A percentile compares a stretch with the other conserved stretches of the same genome.
Evolutionary conservation across 2,329 filamentous ascomycete species (phyloP).

Genomic region (Dryadomyces quercivorus): DNA sequence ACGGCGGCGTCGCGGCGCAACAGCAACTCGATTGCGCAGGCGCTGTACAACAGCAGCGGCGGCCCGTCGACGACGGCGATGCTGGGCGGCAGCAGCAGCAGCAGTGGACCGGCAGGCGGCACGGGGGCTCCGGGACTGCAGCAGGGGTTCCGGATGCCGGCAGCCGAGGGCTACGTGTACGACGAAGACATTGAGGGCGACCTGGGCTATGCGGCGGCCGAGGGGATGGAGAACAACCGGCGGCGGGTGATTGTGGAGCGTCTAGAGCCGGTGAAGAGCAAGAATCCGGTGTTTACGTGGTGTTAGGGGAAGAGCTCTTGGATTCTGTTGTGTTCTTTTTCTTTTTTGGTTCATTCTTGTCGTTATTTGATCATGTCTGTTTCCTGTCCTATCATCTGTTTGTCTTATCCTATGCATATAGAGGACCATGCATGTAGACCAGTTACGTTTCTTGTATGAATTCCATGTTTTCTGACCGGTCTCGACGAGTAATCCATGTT

Average conservation of each 20-base stretch:
- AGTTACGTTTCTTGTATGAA: too few relatives aligned
- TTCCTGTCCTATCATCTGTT: too few relatives aligned
- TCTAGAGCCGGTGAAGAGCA: slow-evolving; percentile 87
- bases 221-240: slow-evolving; percentile 83
- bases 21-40: slow-evolving; percentile 39
- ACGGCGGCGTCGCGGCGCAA: slow-evolving; percentile 33
- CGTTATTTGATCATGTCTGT: not conserved
- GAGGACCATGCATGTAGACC: too few relatives aligned
- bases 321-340: not conserved
- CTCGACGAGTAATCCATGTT: too few relatives aligned
- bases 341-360: not conserved
- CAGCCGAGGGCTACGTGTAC: slow-evolving; percentile 11
- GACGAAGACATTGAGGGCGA: slow-evolving; percentile 76
- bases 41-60: slow-evolving; percentile 29
- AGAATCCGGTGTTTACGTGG: slow-evolving; percentile 95
- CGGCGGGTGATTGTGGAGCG: slow-evolving; percentile 95
- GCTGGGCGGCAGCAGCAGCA: not conserved
- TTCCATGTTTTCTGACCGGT: too few relatives aligned
- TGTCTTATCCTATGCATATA: too few relatives aligned
- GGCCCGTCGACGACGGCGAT: not conserved
- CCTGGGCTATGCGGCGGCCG: slow-evolving; percentile 84
- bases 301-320: slow-evolving; percentile 62
- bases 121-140: not conserved
- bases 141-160: slow-evolving; percentile 8
- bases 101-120: not conserved